phyloP scores from a whole-genome alignment of 345 rosid species.

The Eucalyptus dawsonii region DNA sequence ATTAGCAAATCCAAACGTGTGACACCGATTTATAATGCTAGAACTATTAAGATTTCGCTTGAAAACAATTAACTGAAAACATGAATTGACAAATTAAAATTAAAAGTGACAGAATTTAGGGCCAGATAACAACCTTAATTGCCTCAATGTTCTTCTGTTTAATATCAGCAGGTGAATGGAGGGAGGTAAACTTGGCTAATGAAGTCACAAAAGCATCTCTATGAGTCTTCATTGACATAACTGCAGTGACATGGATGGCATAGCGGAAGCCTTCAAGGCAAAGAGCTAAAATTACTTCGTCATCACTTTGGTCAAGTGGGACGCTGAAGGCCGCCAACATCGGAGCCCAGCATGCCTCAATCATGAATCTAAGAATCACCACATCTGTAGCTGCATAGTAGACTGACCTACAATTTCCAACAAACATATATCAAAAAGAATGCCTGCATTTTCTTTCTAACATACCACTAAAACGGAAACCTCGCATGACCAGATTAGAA shows the following conservation, averaged over 20 bases:
- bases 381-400: conserved; percentile 99
- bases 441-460: neutral
- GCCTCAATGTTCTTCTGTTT: conserved; percentile 90
- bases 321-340: conserved; percentile 99
- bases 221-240: conserved; percentile 98
- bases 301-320: conserved; percentile 97
- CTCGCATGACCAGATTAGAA: neutral
- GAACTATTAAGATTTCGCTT: neutral
- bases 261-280: conserved; percentile 93
- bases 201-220: conserved; percentile 99
- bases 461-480: neutral
- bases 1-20: neutral
- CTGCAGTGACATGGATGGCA: conserved; percentile 97
- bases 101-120: neutral
- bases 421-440: conserved; percentile 5
- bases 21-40: neutral
- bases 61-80: neutral
- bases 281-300: conserved; percentile 67
- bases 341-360: conserved; percentile 99
- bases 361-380: conserved; percentile 92
- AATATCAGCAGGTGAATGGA: conserved; percentile 98
- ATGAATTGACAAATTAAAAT: neutral
- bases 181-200: conserved; percentile 93
- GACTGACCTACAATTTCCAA: conserved; percentile 74
- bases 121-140: conserved; percentile 49